Percentiles rank a stretch among this genome's conserved stretches.
These are phyloP conservation scores for Boletus rubropictus DNA, from an alignment of 768 basidiomycete genomes.

Conservation along the genomic window DNA sequence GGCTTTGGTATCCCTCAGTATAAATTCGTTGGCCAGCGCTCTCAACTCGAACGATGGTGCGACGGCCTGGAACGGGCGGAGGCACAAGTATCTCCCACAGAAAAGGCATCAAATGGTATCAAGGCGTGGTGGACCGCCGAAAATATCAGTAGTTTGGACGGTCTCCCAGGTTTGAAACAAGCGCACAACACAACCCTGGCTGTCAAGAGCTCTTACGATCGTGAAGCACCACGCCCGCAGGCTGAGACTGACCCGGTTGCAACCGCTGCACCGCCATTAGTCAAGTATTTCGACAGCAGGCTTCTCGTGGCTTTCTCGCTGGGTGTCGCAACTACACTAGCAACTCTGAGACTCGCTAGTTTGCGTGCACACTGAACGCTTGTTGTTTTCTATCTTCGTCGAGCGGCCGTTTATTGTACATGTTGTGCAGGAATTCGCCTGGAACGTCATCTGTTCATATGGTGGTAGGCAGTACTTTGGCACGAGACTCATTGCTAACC, in stretches of 20 bases:
- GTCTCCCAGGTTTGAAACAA: conserved; percentile 42
- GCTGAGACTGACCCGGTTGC: neutral
- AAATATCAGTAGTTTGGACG: conserved; percentile 52
- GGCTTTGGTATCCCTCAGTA: conserved; percentile 61
- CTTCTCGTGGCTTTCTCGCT: conserved; percentile 28
- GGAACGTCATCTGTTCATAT: neutral
- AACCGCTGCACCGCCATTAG: neutral
- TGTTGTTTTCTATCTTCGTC: neutral
- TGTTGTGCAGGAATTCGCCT: no score
- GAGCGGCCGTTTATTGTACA: neutral
- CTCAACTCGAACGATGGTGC: conserved; percentile 43
- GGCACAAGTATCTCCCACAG: conserved; percentile 15
- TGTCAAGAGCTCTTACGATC: conserved; percentile 21
- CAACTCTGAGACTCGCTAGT: conserved; percentile 7
- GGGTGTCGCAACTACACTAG: conserved; percentile 21
- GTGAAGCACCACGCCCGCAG: conserved; percentile 8
- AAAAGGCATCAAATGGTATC: conserved; percentile 39
- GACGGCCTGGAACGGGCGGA: conserved; percentile 42
- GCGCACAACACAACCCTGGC: conserved; percentile 22
- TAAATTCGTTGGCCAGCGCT: conserved; percentile 51
- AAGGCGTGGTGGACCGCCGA: conserved; percentile 49
- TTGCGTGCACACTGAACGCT: conserved; percentile 4
- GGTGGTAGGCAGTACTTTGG: no score
- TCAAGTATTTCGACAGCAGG: conserved; percentile 1
- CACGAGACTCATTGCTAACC: neutral